A percentile compares a stretch with the other conserved stretches of the same genome.
Evolutionary conservation across 169 alveolate species (phyloP).

Genomic region (Ichthyophthirius multifiliis): DNA sequence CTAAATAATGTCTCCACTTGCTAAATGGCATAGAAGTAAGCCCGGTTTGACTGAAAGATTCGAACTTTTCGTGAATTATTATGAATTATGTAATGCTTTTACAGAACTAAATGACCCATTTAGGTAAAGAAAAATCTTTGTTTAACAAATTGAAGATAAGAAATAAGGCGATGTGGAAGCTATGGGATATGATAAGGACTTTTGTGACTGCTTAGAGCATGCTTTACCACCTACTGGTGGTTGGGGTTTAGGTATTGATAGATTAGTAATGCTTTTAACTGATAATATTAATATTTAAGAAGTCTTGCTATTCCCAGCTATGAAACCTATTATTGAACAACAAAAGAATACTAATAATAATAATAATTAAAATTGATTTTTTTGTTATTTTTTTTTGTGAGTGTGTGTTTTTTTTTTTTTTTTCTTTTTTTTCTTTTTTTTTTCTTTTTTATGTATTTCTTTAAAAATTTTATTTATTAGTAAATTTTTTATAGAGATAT

Average conservation of each 20-base stretch:
- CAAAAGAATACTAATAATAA: constrained; percentile 8
- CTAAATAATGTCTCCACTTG: constrained; percentile 98
- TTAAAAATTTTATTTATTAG: no score
- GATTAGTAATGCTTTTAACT: constrained; percentile 95
- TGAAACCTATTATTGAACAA: constrained; percentile 86
- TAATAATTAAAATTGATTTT: not conserved
- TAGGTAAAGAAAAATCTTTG: constrained; percentile 92
- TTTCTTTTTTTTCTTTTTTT: no score
- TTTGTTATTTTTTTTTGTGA: no score
- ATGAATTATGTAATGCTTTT: constrained; percentile 98
- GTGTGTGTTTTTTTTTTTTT: no score
- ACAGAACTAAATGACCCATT: constrained; percentile 99
- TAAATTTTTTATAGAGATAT: no score
- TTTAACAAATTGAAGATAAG: constrained; percentile 88
- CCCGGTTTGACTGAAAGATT: constrained; percentile 94
- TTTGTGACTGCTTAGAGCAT: constrained; percentile 94
- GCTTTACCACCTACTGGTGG: constrained; percentile 99
- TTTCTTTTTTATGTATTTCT: no score
- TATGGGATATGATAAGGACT: constrained; percentile 90
- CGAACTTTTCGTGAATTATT: constrained; percentile 96
- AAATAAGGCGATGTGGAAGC: constrained; percentile 83
- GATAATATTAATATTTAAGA: constrained; percentile 93
- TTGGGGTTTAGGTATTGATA: constrained; percentile 98
- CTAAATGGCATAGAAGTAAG: constrained; percentile 95
- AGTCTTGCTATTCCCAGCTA: constrained; percentile 98